Evolutionary conservation across 768 basidiomycete species (phyloP).

Genomic region (Lactarius hatsudake): DNA sequence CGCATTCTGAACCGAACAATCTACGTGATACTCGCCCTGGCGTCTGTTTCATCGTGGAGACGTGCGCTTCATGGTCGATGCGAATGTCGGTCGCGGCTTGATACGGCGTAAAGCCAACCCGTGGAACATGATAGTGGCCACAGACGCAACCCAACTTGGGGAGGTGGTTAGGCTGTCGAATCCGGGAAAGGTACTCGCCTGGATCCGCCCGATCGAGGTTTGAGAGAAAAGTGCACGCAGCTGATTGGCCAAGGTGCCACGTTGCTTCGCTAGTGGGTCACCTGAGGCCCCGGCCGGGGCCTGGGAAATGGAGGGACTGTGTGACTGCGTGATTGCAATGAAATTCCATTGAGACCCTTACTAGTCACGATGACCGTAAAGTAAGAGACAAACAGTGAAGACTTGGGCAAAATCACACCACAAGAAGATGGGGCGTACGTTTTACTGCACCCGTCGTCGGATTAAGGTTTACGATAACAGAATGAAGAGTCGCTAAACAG

Average conservation of each 20-base stretch:
- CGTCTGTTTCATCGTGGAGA: not conserved
- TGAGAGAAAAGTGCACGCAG: not conserved
- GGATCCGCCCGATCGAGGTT: not conserved
- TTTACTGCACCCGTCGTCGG: not conserved
- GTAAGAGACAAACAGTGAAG: not conserved
- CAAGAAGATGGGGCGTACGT: not conserved
- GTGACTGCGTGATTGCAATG: not conserved
- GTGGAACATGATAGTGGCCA: not conserved
- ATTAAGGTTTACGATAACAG: conserved; percentile 18
- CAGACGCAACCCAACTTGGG: not conserved
- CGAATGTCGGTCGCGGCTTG: not conserved
- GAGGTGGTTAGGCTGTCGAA: not conserved
- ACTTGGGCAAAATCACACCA: not conserved
- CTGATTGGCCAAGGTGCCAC: not conserved
- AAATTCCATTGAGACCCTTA: not conserved
- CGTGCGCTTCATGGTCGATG: not conserved
- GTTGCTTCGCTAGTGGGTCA: not conserved
- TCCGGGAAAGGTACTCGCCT: not conserved
- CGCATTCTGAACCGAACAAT: not conserved
- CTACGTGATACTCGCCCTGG: not conserved
- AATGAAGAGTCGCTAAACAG: not conserved
- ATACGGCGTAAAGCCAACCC: not conserved
- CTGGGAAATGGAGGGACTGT: not conserved
- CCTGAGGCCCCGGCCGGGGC: not conserved
- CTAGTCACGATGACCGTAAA: not conserved